Evolutionary conservation across 1,284 basidiomycete species (phyloP).

Genomic region (Chalciporus sp.): DNA sequence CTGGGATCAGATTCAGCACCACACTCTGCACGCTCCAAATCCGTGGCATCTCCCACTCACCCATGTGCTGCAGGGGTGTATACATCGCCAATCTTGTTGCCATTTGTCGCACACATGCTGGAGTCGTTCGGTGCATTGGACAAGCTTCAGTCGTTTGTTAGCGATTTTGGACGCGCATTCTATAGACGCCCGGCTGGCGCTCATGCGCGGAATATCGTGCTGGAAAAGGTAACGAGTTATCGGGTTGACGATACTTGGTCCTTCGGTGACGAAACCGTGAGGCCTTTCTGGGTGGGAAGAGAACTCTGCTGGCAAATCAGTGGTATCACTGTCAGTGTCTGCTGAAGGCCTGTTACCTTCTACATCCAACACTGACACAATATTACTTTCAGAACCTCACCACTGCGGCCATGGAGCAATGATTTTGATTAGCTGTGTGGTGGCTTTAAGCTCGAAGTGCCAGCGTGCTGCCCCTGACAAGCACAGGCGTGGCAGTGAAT

Average conservation of each 20-base stretch:
- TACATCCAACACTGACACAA: slow-evolving; percentile 8
- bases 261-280: slow-evolving; percentile 60
- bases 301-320: slow-evolving; percentile 82
- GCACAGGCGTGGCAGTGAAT: not conserved
- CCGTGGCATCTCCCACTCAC: slow-evolving; percentile 69
- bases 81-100: slow-evolving; percentile 88
- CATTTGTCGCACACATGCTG: slow-evolving; percentile 81
- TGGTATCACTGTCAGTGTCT: slow-evolving; percentile 16
- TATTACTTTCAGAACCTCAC: slow-evolving; percentile 6
- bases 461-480: no score
- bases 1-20: slow-evolving; percentile 97
- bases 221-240: slow-evolving; percentile 40
- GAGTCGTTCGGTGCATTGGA: slow-evolving; percentile 88
- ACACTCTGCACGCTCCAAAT: slow-evolving; percentile 83
- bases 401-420: not conserved
- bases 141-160: slow-evolving; percentile 78
- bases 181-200: slow-evolving; percentile 54
- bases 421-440: not conserved
- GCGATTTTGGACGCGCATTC: slow-evolving; percentile 76
- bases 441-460: not conserved
- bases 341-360: not conserved
- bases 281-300: slow-evolving; percentile 93
- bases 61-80: slow-evolving; percentile 94
- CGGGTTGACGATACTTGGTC: slow-evolving; percentile 56
- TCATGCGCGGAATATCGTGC: slow-evolving; percentile 25